Conservation (phyloP, 2,329 filamentous ascomycete genomes). For the Aspergillus calidoustus region DNA sequence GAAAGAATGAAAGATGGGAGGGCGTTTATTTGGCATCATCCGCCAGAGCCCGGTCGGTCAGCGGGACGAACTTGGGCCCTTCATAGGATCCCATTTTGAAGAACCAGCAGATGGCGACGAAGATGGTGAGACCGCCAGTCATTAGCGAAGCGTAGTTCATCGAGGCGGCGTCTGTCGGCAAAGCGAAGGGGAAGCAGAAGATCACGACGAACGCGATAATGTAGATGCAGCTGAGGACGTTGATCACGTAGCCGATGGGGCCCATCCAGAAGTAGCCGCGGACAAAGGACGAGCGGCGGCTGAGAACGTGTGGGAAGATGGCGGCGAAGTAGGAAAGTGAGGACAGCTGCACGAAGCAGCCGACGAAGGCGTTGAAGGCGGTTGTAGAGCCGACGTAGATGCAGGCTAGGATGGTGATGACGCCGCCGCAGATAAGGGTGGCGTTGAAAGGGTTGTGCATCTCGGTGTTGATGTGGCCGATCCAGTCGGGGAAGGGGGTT, state of each 20-base stretch:
- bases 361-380: conserved; percentile 62
- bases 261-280: conserved; percentile 61
- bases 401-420: conserved; percentile 60
- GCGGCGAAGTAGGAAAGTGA: conserved; percentile 60
- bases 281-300: conserved; percentile 56
- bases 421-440: conserved; percentile 58
- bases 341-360: conserved; percentile 63
- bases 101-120: conserved; percentile 54
- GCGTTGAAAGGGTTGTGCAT: conserved; percentile 65
- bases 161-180: conserved; percentile 50
- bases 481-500: conserved; percentile 60
- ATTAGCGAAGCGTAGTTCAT: conserved; percentile 63
- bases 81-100: conserved; percentile 39
- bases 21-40: conserved; percentile 31
- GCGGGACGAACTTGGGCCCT: conserved; percentile 42
- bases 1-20: neutral
- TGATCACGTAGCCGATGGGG: conserved; percentile 55
- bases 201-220: conserved; percentile 63
- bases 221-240: conserved; percentile 55
- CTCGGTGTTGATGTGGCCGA: conserved; percentile 57
- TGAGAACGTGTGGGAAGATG: conserved; percentile 57
- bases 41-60: conserved; percentile 38
- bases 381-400: conserved; percentile 61
- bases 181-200: conserved; percentile 61
- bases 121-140: conserved; percentile 56